These are phyloP conservation scores for Chamaecrista fasciculata DNA, from an alignment of 306 rosid species.

Conservation along the genomic window DNA sequence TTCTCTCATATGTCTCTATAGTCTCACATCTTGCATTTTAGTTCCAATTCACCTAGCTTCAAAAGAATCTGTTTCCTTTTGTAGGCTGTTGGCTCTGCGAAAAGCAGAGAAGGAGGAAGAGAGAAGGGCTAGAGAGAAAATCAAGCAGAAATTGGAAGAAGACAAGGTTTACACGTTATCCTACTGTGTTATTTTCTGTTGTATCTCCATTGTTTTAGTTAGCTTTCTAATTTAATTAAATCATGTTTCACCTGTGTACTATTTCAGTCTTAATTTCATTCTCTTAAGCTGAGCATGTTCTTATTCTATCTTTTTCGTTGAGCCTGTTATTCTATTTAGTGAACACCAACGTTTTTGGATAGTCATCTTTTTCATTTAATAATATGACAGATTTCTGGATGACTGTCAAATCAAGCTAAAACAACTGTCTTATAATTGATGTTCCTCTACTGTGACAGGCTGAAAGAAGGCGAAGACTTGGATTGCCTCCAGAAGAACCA, in stretches of 20 bases:
- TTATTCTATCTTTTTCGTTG: neutral
- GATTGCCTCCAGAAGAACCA: conserved; percentile 83
- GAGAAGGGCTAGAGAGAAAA: conserved; percentile 90
- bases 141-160: conserved; percentile 90
- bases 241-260: neutral
- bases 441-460: conserved; percentile 65
- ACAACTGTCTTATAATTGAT: neutral
- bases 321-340: neutral
- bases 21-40: conserved; percentile 23
- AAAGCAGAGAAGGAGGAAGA: conserved; percentile 99
- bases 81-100: conserved; percentile 77
- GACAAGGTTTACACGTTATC: conserved; percentile 66
- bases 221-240: neutral
- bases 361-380: conserved; percentile 18
- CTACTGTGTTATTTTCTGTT: neutral
- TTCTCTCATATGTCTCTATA: conserved; percentile 23
- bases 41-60: conserved; percentile 19
- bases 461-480: conserved; percentile 88
- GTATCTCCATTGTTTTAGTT: neutral
- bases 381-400: neutral
- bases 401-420: neutral
- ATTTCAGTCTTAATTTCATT: neutral
- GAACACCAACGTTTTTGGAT: neutral
- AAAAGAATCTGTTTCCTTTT: conserved; percentile 28
- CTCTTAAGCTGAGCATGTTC: neutral